Conservation (phyloP, 495 filamentous ascomycete species). For the Neurospora sp. region DNA sequence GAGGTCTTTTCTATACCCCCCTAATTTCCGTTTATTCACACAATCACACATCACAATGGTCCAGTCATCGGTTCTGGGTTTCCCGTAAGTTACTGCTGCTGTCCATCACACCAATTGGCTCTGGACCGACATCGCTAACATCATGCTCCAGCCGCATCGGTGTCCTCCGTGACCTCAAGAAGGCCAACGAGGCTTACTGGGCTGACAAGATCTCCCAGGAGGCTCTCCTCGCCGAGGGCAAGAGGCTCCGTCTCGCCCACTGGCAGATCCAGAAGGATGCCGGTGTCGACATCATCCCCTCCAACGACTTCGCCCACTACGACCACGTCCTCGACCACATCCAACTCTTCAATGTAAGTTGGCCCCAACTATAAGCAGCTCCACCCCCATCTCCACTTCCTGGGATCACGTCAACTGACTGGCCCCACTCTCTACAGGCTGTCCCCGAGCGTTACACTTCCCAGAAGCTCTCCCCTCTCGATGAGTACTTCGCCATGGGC, state of each 20-base stretch:
- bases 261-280: conserved; percentile 99
- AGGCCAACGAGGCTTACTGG: conserved; percentile 98
- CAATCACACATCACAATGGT: conserved; percentile 51
- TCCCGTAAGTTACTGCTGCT: conserved; percentile 19
- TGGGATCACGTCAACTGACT: background rate
- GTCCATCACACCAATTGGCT: background rate
- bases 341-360: conserved; percentile 88
- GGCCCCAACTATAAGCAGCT: background rate
- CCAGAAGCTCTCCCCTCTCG: conserved; percentile 73
- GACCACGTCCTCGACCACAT: conserved; percentile 98
- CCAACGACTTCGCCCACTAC: conserved; percentile 98
- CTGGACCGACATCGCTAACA: conserved; percentile 50
- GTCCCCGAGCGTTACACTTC: conserved; percentile 84
- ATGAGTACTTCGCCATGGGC: conserved; percentile 99
- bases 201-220: conserved; percentile 81
- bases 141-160: conserved; percentile 64
- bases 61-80: conserved; percentile 47
- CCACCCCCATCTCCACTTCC: background rate
- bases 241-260: conserved; percentile 89
- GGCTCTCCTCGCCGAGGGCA: conserved; percentile 83
- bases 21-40: background rate
- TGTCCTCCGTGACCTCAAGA: conserved; percentile 97
- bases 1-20: background rate
- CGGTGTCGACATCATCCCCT: conserved; percentile 92
- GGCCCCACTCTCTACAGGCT: conserved; percentile 38